phyloP scores from a whole-genome alignment of 495 filamentous ascomycete genomes.

The Penicillium nucicola region DNA sequence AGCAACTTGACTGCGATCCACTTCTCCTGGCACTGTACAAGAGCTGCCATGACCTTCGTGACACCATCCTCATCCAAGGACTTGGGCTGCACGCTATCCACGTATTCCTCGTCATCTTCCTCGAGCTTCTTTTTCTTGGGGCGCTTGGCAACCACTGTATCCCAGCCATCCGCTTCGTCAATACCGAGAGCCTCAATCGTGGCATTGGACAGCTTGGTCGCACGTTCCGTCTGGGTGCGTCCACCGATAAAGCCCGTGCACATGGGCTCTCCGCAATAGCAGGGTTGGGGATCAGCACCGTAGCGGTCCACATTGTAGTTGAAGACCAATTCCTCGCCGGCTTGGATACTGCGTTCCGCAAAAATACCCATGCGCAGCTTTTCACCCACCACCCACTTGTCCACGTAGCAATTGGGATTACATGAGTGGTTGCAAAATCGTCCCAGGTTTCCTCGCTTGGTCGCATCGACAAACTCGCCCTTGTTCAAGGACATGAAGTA shows the following conservation, averaged over 20 bases:
- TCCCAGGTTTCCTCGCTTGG: slow-evolving; percentile 92
- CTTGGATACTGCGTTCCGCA: slow-evolving; percentile 77
- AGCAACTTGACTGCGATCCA: slow-evolving; percentile 98
- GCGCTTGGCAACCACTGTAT: slow-evolving; percentile 80
- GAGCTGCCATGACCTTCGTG: slow-evolving; percentile 96
- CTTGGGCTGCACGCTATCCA: slow-evolving; percentile 83
- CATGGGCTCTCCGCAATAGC: slow-evolving; percentile 93
- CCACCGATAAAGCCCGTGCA: slow-evolving; percentile 96
- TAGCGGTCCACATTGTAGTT: slow-evolving; percentile 99
- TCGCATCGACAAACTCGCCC: slow-evolving; percentile 96
- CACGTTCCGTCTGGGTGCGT: slow-evolving; percentile 94
- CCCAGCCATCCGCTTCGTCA: slow-evolving; percentile 90
- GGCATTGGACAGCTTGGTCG: slow-evolving; percentile 83
- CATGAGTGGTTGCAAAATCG: slow-evolving; percentile 99
- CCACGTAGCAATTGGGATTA: slow-evolving; percentile 97
- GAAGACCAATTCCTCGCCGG: slow-evolving; percentile 97
- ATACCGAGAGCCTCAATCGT: slow-evolving; percentile 96
- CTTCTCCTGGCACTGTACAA: slow-evolving; percentile 98
- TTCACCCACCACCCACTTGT: slow-evolving; percentile 99
- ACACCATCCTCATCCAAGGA: slow-evolving; percentile 84
- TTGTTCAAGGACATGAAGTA: slow-evolving; percentile 99
- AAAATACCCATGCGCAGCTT: slow-evolving; percentile 99
- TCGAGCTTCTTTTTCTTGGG: slow-evolving; percentile 90
- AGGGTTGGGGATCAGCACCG: slow-evolving; percentile 92
- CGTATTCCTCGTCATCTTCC: slow-evolving; percentile 95